Evolutionary conservation across 257 asterid genomes (phyloP), one percentile per base, ranked within the genome.

Genomic region (Forsythia suspensa): DNA sequence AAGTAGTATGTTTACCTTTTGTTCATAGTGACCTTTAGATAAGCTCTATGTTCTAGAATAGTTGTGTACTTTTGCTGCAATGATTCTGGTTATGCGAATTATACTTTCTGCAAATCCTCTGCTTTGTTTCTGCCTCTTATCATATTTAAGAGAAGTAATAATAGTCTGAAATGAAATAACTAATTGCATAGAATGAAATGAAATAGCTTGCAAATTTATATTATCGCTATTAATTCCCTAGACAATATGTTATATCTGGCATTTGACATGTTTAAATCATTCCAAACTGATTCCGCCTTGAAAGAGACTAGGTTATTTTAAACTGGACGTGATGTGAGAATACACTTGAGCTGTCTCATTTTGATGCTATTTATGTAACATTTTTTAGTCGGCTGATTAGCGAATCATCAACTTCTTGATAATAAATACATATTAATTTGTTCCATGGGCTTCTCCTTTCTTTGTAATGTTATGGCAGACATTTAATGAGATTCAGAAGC

Each of bases 401-500:
- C 18, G 24, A 10, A 46, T 46, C 66, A 29, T 43, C 63, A 39
- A 21, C 40, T 72, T 37, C 73, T 82, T 85, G 71, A 72, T 71
- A 70, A 15, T 46, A 8, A 2, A 46, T 46, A 11, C 15, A 11
- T 57, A n/a, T 2, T 57, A 18, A 57, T n/a, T 15, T 57, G 66
- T 5, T 57, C 7, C 10, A 16, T 57, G 12, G 66, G 9, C 13
- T 57, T 57, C 24, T 57, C 7, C 5, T 46, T 13, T 46, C 55
- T 18, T 52, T 52, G 79, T 71, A 16, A 5, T 68, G 44, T 77
- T 44, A 57, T 24, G 51, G 83, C 90, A 93, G 97, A 89, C 93
- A 67, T 93, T 93, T 80, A 93, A 89, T 68, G 98, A 93, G 89
- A 76, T 93, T 79, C 98, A 93, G 83, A 91, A 86, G 86, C 88